These are phyloP conservation scores for Phytopythium cucurbitacearum DNA, from an alignment of 352 stramenopile species.

Conservation along the genomic window DNA sequence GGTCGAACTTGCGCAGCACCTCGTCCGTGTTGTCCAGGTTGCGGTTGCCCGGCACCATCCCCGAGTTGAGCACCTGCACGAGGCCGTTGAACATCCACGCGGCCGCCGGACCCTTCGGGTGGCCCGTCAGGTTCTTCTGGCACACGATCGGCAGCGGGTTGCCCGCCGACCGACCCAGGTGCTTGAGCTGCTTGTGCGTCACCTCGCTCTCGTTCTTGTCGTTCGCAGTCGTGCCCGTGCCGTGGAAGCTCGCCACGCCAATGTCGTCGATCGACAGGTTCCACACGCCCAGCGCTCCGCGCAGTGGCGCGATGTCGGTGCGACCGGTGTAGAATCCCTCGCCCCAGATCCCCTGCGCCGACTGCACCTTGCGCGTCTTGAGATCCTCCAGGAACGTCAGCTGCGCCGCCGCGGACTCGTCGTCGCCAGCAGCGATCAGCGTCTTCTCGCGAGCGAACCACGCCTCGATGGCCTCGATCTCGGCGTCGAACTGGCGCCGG, in stretches of 20 bases:
- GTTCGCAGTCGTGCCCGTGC: constrained; percentile 81
- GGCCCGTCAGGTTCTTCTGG: constrained; percentile 82
- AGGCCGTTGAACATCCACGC: constrained; percentile 84
- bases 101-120: constrained; percentile 77
- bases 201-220: constrained; percentile 88
- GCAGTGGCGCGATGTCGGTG: constrained; percentile 68
- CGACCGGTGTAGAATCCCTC: constrained; percentile 58
- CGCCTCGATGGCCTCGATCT: constrained; percentile 64
- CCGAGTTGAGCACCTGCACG: constrained; percentile 74
- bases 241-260: constrained; percentile 80
- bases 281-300: constrained; percentile 71
- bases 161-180: constrained; percentile 67
- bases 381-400: constrained; percentile 53
- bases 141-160: constrained; percentile 76
- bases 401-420: constrained; percentile 5
- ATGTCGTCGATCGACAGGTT: constrained; percentile 80
- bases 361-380: constrained; percentile 64
- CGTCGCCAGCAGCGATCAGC: constrained; percentile 27
- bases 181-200: constrained; percentile 78
- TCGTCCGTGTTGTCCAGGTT: constrained; percentile 81
- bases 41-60: constrained; percentile 73
- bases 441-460: constrained; percentile 64
- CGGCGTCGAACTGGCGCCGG: constrained; percentile 67
- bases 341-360: constrained; percentile 63
- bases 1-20: constrained; percentile 66